Base-by-base conservation (phyloP, 768 basidiomycete species). In the Collybia sordida region DNA sequence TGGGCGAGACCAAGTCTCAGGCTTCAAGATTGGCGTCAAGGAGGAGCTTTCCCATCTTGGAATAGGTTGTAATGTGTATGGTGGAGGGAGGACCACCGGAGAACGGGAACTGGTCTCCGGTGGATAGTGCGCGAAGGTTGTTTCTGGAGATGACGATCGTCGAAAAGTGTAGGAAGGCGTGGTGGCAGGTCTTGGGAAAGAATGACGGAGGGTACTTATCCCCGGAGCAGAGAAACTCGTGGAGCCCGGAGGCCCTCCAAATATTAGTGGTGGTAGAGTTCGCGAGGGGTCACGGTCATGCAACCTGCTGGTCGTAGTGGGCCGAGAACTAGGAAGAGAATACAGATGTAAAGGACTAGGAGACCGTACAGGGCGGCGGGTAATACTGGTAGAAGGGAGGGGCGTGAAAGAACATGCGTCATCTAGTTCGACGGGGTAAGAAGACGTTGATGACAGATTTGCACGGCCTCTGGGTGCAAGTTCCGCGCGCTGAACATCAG, bases 61-160 rank as follows among this genome's bases (percentile, higher is more conserved):
- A 45, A 68, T 70, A 2, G 86, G 87, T 60, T 88, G 82, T 3
- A 89, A 68, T 8, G 83, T 79, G 59, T 81, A 86, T 2, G 86
- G 87, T 14, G 85, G 78, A 14, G 77, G 73, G 48, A 77, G 64
- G 49, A 61, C 57, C 45, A 61, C 52, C 19, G 64, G 47, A 22
- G 62, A 54, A 18, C 61, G 56, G 36, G 55, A 51, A 51, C 64
- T 55, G 23, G 61, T 51, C 42, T 70, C 69, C 17, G 69, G 67
- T 44, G 64, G 59, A 37, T 66, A 64, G 41, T 69, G 68, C 35
- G 66, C 66, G 60, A 72, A 73, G 8, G 51, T 39, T 22, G 54
- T 43, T 19, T 69, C 70, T 17, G 72, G 70, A n/a, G 74, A 71
- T 27, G 59, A 54, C 31, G 71, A 69, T 41, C 64, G 61, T 35